phyloP scores from a whole-genome alignment of 768 basidiomycete genomes.

The Mycena crocata region DNA sequence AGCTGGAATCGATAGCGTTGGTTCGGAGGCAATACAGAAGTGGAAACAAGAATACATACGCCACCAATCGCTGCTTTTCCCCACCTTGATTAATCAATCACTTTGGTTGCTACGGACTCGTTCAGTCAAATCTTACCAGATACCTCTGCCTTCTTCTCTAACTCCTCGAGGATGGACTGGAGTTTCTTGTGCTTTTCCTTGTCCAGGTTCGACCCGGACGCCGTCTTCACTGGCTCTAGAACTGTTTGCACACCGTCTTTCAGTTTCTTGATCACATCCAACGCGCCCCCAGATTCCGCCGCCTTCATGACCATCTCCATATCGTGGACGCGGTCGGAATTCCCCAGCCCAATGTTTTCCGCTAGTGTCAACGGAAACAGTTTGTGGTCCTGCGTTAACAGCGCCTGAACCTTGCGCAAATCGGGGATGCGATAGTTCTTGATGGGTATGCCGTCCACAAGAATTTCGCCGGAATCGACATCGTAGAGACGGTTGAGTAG shows the following conservation, averaged over 20 bases:
- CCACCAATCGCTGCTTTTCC: constrained; percentile 26
- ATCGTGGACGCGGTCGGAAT: neutral
- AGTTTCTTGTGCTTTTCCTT: constrained; percentile 16
- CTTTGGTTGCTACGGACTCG: neutral
- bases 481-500: constrained; percentile 48
- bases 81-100: neutral
- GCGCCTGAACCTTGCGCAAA: constrained; percentile 45
- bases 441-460: constrained; percentile 48
- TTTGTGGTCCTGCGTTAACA: constrained; percentile 50
- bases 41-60: constrained; percentile 10
- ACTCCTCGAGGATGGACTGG: neutral
- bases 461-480: constrained; percentile 39
- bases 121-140: neutral
- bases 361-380: constrained; percentile 48
- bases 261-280: constrained; percentile 7
- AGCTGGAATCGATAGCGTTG: neutral
- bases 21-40: neutral
- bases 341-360: constrained; percentile 54
- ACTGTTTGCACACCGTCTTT: constrained; percentile 9
- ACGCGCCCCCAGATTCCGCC: constrained; percentile 21
- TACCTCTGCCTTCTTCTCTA: constrained; percentile 22
- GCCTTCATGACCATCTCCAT: constrained; percentile 9
- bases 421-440: constrained; percentile 40
- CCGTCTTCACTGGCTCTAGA: neutral
- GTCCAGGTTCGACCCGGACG: constrained; percentile 7